phyloP scores from a whole-genome alignment of 345 rosid species.

The Citrus glauca region DNA sequence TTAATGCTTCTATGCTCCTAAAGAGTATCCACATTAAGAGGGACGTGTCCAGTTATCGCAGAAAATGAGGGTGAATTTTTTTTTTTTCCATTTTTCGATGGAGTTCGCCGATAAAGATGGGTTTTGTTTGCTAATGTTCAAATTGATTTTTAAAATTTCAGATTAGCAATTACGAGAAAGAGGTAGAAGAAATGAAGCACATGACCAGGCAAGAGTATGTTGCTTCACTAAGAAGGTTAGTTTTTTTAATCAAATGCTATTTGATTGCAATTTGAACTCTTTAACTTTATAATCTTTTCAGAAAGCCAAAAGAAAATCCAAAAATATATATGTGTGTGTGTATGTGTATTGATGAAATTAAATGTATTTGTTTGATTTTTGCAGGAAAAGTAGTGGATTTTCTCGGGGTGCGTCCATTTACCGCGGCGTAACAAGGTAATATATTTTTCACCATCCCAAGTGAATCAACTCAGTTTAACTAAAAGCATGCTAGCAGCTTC shows the following conservation, averaged over 20 bases:
- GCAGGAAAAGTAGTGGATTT: constrained; percentile 95
- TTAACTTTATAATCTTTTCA: not conserved
- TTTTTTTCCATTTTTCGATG: not conserved
- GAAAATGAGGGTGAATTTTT: not conserved
- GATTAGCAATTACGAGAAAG: constrained; percentile 78
- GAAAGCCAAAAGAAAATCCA: not conserved
- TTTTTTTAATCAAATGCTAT: not conserved
- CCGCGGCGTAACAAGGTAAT: constrained; percentile 89
- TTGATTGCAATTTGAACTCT: not conserved
- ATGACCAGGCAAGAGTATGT: constrained; percentile 94
- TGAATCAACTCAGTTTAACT: not conserved
- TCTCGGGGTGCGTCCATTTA: constrained; percentile 96
- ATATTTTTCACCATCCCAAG: not conserved
- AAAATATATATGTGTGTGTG: no score
- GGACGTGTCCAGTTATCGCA: constrained; percentile 19
- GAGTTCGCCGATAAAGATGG: constrained; percentile 5
- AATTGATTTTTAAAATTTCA: constrained; percentile 17
- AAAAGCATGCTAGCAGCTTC: not conserved
- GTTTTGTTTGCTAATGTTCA: constrained; percentile 9
- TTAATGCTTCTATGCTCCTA: constrained; percentile 14
- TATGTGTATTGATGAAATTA: constrained; percentile 6
- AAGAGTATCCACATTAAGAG: constrained; percentile 22
- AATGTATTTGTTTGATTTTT: not conserved
- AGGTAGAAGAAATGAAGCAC: constrained; percentile 94
- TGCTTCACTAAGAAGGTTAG: constrained; percentile 85